Evolutionary conservation across 2,329 filamentous ascomycete genomes (phyloP).

Genomic region (Ilyonectria mors-panacis): DNA sequence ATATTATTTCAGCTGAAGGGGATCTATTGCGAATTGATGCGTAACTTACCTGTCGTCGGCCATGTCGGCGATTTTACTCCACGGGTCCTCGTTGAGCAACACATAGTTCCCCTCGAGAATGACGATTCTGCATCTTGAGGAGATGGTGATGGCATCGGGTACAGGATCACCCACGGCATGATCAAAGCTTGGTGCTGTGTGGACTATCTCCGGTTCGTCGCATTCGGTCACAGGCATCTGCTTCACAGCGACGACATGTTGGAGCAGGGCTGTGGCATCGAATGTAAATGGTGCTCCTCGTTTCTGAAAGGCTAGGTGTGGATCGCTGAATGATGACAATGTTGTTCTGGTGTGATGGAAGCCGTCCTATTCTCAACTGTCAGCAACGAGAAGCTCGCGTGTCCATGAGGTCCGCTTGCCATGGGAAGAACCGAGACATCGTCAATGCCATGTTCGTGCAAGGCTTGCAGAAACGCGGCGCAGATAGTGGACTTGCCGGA

Average conservation of each 20-base stretch:
- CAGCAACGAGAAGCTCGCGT: background rate
- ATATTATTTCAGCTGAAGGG: background rate
- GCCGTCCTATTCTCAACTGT: conserved; percentile 44
- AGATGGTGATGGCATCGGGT: conserved; percentile 29
- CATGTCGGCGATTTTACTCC: conserved; percentile 58
- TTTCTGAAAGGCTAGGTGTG: conserved; percentile 43
- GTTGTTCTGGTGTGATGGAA: conserved; percentile 48
- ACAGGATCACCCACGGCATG: conserved; percentile 20
- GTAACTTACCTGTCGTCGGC: conserved; percentile 59
- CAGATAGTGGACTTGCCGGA: conserved; percentile 51
- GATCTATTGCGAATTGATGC: background rate
- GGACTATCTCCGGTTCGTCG: conserved; percentile 33
- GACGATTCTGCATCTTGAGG: conserved; percentile 61
- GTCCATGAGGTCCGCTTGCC: conserved; percentile 29
- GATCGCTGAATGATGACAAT: conserved; percentile 40
- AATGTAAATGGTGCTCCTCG: conserved; percentile 53
- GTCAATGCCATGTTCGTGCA: conserved; percentile 30
- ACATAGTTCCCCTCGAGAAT: conserved; percentile 68
- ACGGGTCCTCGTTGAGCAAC: conserved; percentile 61
- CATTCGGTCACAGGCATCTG: conserved; percentile 42
- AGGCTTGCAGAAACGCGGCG: conserved; percentile 37
- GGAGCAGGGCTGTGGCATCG: conserved; percentile 44
- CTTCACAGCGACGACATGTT: conserved; percentile 40
- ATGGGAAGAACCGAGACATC: conserved; percentile 46
- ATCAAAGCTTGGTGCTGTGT: conserved; percentile 61